These are phyloP conservation scores for Aeschynomene evenia DNA, from an alignment of 306 rosid genomes.

Conservation along the genomic window DNA sequence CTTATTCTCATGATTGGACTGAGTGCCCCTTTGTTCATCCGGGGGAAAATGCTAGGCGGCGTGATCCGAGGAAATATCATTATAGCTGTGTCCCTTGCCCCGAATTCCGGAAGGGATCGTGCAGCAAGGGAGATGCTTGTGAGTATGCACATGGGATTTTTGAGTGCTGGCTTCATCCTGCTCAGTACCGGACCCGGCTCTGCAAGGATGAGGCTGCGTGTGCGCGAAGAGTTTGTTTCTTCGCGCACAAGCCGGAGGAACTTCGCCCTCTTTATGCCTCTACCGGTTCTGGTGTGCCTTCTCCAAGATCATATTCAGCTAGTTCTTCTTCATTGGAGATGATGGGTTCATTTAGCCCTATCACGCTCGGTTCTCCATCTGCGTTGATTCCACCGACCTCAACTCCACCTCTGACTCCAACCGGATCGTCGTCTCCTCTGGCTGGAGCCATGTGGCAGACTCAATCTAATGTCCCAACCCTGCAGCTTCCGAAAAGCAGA, in stretches of 20 bases:
- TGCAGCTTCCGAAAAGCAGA: constrained; percentile 80
- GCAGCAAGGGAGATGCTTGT: constrained; percentile 74
- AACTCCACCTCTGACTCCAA: constrained; percentile 65
- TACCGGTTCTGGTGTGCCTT: constrained; percentile 84
- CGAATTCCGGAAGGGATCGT: constrained; percentile 75
- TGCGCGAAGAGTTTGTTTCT: constrained; percentile 79
- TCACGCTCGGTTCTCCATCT: constrained; percentile 60
- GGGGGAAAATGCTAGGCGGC: constrained; percentile 86
- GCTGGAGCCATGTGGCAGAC: constrained; percentile 59
- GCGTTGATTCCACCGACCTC: constrained; percentile 46
- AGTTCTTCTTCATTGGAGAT: constrained; percentile 50
- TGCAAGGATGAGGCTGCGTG: constrained; percentile 86
- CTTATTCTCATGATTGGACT: constrained; percentile 95
- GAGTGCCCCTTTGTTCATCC: constrained; percentile 97
- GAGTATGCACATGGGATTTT: constrained; percentile 94
- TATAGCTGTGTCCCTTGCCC: constrained; percentile 92
- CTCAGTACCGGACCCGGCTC: constrained; percentile 87
- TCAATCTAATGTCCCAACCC: constrained; percentile 53
- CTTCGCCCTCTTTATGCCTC: constrained; percentile 88
- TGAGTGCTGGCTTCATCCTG: constrained; percentile 97
- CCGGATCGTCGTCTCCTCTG: constrained; percentile 66
- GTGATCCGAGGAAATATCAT: constrained; percentile 78
- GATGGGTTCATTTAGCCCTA: constrained; percentile 54
- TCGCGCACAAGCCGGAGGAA: constrained; percentile 80
- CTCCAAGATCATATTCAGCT: constrained; percentile 60